These are phyloP conservation scores for Nannochloris sp. DNA, from an alignment of 139 green algal species.

Conservation along the genomic window DNA sequence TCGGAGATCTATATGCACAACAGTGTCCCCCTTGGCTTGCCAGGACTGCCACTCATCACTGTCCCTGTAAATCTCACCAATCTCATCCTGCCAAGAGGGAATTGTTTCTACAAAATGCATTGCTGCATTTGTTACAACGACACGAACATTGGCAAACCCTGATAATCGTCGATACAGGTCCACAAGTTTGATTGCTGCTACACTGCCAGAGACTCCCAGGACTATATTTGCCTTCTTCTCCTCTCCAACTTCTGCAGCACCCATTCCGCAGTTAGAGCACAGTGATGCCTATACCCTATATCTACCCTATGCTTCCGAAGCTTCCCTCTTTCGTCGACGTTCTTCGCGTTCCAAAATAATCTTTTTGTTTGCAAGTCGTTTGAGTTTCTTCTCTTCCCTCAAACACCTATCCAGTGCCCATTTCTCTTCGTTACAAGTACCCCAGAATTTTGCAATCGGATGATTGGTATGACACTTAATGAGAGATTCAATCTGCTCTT, in stretches of 20 bases:
- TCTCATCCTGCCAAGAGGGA: conserved; percentile 11
- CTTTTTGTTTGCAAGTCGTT: conserved; percentile 26
- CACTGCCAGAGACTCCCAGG: conserved; percentile 56
- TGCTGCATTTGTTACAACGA: conserved; percentile 44
- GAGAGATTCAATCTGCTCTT: conserved; percentile 62
- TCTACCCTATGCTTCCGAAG: too few relatives aligned
- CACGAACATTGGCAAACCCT: conserved; percentile 39
- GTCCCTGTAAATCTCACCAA: conserved; percentile 34
- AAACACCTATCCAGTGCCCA: conserved; percentile 59
- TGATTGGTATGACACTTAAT: conserved; percentile 56
- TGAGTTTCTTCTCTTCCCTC: conserved; percentile 60
- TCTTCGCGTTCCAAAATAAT: conserved; percentile 10
- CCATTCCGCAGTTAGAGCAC: not conserved
- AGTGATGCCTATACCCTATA: not conserved
- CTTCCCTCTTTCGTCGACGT: not conserved
- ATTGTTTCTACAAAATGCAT: conserved; percentile 37
- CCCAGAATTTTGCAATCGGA: conserved; percentile 51
- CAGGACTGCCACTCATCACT: conserved; percentile 67
- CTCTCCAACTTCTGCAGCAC: conserved; percentile 9
- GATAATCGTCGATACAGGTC: conserved; percentile 35
- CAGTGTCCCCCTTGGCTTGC: conserved; percentile 59
- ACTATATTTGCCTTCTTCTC: conserved; percentile 38
- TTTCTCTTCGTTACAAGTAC: conserved; percentile 62
- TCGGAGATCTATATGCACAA: conserved; percentile 92
- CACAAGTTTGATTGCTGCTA: conserved; percentile 62